A percentile compares a stretch with the other conserved stretches of the same genome.
phyloP scores from a whole-genome alignment of 441 rosid species.

The Gossypium lobatum region DNA sequence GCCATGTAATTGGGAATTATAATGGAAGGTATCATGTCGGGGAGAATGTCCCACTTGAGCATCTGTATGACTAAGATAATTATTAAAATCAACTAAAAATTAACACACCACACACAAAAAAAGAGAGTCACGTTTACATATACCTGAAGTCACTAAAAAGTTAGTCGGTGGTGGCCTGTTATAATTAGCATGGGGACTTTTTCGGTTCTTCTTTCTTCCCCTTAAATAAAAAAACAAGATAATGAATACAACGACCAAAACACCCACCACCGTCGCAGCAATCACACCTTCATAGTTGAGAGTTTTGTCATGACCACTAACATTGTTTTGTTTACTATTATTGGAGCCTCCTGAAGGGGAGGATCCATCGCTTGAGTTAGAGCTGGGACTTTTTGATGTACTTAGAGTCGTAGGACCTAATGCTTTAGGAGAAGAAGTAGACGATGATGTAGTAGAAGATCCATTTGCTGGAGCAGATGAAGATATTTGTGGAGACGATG shows the following conservation, averaged over 20 bases:
- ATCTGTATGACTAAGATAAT: slow-evolving; percentile 27
- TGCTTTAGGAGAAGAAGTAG: neutral
- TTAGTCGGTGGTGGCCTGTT: slow-evolving; percentile 42
- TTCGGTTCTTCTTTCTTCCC: slow-evolving; percentile 35
- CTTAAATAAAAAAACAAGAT: slow-evolving; percentile 27
- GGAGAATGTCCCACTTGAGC: slow-evolving; percentile 38
- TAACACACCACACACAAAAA: too few species aligned
- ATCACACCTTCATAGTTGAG: neutral
- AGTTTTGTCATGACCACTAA: too few species aligned
- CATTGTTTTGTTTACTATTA: slow-evolving; percentile 17
- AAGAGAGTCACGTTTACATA: too few species aligned
- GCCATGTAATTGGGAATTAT: slow-evolving; percentile 24
- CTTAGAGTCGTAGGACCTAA: slow-evolving; percentile 24
- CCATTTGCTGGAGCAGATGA: slow-evolving; percentile 1
- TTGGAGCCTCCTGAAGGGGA: neutral
- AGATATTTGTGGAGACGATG: slow-evolving; percentile 17
- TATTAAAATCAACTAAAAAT: neutral
- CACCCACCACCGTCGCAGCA: slow-evolving; percentile 38
- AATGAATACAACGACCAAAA: slow-evolving; percentile 37
- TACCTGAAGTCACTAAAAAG: slow-evolving; percentile 50
- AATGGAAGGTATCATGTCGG: slow-evolving; percentile 26
- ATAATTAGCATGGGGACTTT: slow-evolving; percentile 21
- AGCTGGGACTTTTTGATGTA: slow-evolving; percentile 9
- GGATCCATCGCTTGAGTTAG: slow-evolving; percentile 4
- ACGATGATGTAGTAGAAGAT: neutral